Conservation (phyloP, 805 yeast species). For the Candida alai region DNA sequence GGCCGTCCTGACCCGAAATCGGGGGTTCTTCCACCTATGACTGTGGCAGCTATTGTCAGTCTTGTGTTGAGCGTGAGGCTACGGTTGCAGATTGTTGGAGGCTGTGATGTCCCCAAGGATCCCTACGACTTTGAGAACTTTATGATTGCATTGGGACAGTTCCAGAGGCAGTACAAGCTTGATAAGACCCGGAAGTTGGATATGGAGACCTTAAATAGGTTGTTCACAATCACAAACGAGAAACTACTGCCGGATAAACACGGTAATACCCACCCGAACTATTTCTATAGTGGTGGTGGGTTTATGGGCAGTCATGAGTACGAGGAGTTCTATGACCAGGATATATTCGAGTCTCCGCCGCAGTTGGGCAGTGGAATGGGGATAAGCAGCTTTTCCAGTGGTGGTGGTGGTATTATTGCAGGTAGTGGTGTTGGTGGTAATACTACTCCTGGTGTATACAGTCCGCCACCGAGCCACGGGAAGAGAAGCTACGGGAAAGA, state of each 20-base stretch:
- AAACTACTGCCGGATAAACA: slow-evolving; percentile 23
- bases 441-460: not conserved
- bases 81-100: slow-evolving; percentile 41
- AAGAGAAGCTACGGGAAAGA: slow-evolving; percentile 33
- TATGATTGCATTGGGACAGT: slow-evolving; percentile 62
- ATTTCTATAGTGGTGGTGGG: slow-evolving; percentile 9
- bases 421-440: too few relatives aligned
- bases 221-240: slow-evolving; percentile 34
- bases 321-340: slow-evolving; percentile 4
- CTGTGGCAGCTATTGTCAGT: slow-evolving; percentile 79
- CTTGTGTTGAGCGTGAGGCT: slow-evolving; percentile 68
- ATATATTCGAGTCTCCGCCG: slow-evolving; percentile 6
- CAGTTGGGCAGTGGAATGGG: slow-evolving; percentile 4
- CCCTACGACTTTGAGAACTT: slow-evolving; percentile 76
- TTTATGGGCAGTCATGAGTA: slow-evolving; percentile 3
- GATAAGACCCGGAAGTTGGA: slow-evolving; percentile 53
- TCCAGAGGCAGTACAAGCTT: slow-evolving; percentile 67
- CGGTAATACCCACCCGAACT: too few relatives aligned
- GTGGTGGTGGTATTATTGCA: not conserved
- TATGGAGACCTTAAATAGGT: slow-evolving; percentile 43
- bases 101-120: slow-evolving; percentile 67
- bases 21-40: slow-evolving; percentile 57
- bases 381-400: too few relatives aligned
- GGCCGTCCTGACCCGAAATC: slow-evolving; percentile 43
- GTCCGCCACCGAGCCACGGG: too few relatives aligned